phyloP scores from a whole-genome alignment of 306 rosid species.

The Potentilla sterilis region DNA sequence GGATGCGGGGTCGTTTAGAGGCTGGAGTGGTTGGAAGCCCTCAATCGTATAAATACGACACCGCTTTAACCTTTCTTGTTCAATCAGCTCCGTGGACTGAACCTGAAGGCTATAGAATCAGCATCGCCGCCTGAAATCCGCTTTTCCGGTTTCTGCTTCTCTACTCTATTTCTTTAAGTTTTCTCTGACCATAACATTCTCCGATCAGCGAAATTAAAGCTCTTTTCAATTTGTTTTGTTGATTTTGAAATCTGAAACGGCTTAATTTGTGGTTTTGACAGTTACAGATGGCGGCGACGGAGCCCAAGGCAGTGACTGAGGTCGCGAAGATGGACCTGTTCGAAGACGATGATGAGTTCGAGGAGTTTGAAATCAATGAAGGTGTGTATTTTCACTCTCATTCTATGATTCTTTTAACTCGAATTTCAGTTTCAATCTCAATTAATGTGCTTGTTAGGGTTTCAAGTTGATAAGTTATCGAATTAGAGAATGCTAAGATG shows the following conservation, averaged over 20 bases:
- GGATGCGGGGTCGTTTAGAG: no score
- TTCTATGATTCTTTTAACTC: neutral
- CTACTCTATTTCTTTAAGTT: neutral
- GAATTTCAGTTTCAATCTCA: neutral
- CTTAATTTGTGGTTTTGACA: constrained; percentile 4
- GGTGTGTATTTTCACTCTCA: constrained; percentile 30
- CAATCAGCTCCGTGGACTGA: no score
- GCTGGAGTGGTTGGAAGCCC: no score
- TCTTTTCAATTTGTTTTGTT: neutral
- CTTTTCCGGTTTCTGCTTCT: neutral
- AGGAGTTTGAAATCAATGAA: constrained; percentile 63
- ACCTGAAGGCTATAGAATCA: neutral
- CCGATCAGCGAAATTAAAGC: constrained; percentile 15
- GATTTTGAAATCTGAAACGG: neutral
- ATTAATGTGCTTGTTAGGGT: neutral
- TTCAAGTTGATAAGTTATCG: neutral
- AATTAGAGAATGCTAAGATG: neutral
- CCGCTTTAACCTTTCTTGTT: no score
- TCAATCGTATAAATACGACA: no score
- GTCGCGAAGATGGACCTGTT: constrained; percentile 82
- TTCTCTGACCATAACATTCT: neutral
- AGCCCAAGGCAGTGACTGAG: constrained; percentile 56
- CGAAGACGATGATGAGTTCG: constrained; percentile 84
- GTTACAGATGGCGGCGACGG: constrained; percentile 62
- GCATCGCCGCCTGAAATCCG: neutral